Conservation (phyloP, 1,284 basidiomycete species). For the Flammula alnicola region DNA sequence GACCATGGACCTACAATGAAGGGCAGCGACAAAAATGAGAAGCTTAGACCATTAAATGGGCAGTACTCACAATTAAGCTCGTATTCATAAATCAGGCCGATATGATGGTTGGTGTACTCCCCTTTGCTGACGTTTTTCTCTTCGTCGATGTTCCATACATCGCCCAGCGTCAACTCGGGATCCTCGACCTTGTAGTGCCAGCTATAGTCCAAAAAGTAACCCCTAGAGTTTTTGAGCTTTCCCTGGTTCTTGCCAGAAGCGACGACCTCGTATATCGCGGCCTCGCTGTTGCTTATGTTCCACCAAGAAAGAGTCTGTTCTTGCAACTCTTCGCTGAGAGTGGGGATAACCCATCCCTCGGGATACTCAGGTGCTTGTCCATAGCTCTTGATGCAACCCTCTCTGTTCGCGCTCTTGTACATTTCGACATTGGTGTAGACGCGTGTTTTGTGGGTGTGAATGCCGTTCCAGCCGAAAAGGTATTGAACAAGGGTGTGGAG, state of each 20-base stretch:
- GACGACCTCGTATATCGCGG: constrained; percentile 17
- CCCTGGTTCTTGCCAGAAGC: constrained; percentile 11
- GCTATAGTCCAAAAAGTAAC: constrained; percentile 8
- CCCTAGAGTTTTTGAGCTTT: not conserved
- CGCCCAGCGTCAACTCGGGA: constrained; percentile 11
- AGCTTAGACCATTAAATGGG: not conserved
- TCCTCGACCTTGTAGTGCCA: constrained; percentile 17
- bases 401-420: constrained; percentile 10
- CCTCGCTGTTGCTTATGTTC: constrained; percentile 8
- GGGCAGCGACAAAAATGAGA: not conserved
- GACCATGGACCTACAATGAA: constrained; percentile 12
- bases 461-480: constrained; percentile 18
- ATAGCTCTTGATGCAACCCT: constrained; percentile 18
- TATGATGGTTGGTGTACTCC: constrained; percentile 10
- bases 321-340: constrained; percentile 3
- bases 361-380: constrained; percentile 13
- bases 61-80: constrained; percentile 9
- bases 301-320: constrained; percentile 5
- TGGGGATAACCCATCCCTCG: not conserved
- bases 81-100: constrained; percentile 18
- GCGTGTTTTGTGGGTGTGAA: constrained; percentile 9
- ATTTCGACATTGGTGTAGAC: constrained; percentile 20
- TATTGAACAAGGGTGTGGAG: constrained; percentile 19
- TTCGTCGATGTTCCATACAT: constrained; percentile 14
- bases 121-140: constrained; percentile 17